Evolutionary conservation across 31 red algal species (phyloP).

Genomic region (Odonthalia washingtoniensis): DNA sequence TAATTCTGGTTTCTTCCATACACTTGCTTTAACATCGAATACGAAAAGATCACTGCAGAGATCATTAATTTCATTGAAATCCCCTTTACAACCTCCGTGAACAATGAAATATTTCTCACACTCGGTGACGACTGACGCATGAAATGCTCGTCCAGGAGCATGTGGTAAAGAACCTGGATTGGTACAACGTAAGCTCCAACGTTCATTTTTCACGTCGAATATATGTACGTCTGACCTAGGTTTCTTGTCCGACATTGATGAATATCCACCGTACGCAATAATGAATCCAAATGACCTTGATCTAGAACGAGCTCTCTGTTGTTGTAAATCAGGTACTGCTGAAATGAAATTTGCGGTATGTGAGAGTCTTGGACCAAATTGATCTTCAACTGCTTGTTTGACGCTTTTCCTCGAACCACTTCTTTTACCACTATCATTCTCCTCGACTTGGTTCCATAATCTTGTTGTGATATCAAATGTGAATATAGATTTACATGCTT

Average conservation of each 20-base stretch:
- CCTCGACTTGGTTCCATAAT: slow-evolving; percentile 45
- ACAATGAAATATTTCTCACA: slow-evolving; percentile 45
- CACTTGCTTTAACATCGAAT: slow-evolving; percentile 38
- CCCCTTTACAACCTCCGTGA: slow-evolving; percentile 56
- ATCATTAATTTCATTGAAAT: slow-evolving; percentile 29
- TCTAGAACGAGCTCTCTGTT: slow-evolving; percentile 35
- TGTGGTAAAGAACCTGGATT: slow-evolving; percentile 2
- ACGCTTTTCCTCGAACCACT: no score
- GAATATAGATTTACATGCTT: slow-evolving; percentile 53
- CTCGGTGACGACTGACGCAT: slow-evolving; percentile 51
- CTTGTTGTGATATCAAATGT: slow-evolving; percentile 38
- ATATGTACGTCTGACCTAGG: slow-evolving; percentile 46
- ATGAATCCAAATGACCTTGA: slow-evolving; percentile 50
- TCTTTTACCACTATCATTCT: neutral
- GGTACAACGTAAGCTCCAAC: slow-evolving; percentile 28
- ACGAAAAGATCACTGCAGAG: slow-evolving; percentile 45
- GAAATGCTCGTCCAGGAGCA: slow-evolving; percentile 49
- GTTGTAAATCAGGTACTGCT: neutral
- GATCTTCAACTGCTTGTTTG: slow-evolving; percentile 15
- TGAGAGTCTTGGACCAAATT: slow-evolving; percentile 61
- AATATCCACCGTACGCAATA: slow-evolving; percentile 60
- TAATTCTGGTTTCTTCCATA: slow-evolving; percentile 50
- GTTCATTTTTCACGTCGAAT: slow-evolving; percentile 53
- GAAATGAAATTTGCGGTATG: slow-evolving; percentile 54
- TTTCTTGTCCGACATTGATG: neutral